Conservation (phyloP, 2,329 filamentous ascomycete species). For the Endocalyx cinctus region DNA sequence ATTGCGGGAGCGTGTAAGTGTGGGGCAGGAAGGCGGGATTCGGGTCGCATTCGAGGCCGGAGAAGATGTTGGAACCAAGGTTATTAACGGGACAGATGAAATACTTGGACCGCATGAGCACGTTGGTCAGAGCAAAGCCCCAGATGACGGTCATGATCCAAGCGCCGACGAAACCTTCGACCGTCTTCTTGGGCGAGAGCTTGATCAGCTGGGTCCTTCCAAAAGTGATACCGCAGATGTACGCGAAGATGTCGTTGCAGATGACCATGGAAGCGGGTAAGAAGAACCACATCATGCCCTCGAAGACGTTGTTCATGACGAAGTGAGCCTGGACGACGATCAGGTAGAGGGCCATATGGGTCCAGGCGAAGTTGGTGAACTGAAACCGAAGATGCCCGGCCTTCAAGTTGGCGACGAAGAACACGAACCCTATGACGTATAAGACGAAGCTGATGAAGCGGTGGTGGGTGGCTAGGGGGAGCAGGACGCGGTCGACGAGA, state of each 20-base stretch:
- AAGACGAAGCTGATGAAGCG: slow-evolving; percentile 98
- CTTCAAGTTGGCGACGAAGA: slow-evolving; percentile 92
- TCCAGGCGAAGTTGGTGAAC: slow-evolving; percentile 99
- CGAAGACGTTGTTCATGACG: slow-evolving; percentile 99
- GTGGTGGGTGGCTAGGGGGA: slow-evolving; percentile 94
- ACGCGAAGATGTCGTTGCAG: slow-evolving; percentile 98
- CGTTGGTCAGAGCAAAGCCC: slow-evolving; percentile 73
- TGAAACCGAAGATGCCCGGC: slow-evolving; percentile 97
- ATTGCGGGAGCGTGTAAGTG: slow-evolving; percentile 45
- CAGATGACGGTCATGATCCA: slow-evolving; percentile 94
- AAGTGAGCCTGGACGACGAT: slow-evolving; percentile 98
- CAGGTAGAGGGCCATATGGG: slow-evolving; percentile 96
- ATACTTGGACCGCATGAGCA: slow-evolving; percentile 88
- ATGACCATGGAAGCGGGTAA: slow-evolving; percentile 91
- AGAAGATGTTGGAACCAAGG: slow-evolving; percentile 88
- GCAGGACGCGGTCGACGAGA: slow-evolving; percentile 84
- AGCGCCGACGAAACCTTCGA: slow-evolving; percentile 93
- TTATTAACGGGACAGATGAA: slow-evolving; percentile 98
- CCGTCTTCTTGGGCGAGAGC: slow-evolving; percentile 97
- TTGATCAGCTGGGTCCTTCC: slow-evolving; percentile 96
- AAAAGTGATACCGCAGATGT: slow-evolving; percentile 95
- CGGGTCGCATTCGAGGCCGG: slow-evolving; percentile 80
- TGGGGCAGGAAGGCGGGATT: slow-evolving; percentile 86
- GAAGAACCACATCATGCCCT: slow-evolving; percentile 99
- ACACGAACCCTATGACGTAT: slow-evolving; percentile 97